Conservation (phyloP, 2,329 filamentous ascomycete genomes). For the Neonectria magnoliae region DNA sequence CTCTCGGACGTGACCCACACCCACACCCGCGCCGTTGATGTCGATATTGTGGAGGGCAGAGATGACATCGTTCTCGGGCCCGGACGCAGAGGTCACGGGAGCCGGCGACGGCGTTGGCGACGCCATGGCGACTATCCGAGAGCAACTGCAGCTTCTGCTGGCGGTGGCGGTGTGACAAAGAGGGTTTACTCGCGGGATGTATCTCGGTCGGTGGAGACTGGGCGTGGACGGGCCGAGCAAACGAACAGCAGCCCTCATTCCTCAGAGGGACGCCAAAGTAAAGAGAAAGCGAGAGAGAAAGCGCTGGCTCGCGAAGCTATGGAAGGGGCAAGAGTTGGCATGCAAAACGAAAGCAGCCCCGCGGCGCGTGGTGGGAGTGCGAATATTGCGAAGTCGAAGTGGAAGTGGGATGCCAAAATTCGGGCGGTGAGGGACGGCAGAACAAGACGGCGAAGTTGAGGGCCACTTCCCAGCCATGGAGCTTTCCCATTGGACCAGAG, state of each 20-base stretch:
- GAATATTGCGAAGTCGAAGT: constrained; percentile 28
- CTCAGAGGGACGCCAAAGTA: constrained; percentile 20
- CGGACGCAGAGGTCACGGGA: constrained; percentile 19
- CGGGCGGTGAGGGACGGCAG: constrained; percentile 45
- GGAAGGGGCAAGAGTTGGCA: neutral
- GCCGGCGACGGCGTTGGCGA: constrained; percentile 18
- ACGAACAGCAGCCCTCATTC: constrained; percentile 43
- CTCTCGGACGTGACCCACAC: neutral
- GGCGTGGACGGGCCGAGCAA: constrained; percentile 37
- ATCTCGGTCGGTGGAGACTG: constrained; percentile 33
- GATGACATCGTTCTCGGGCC: constrained; percentile 28
- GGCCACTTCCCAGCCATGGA: too few relatives aligned
- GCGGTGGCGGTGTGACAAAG: neutral
- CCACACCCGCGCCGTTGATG: constrained; percentile 21
- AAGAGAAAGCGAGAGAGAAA: constrained; percentile 15
- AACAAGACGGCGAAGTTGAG: constrained; percentile 22
- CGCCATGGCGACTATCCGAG: constrained; percentile 33
- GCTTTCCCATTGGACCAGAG: neutral
- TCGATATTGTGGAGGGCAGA: constrained; percentile 32
- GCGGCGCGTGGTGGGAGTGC: constrained; percentile 12
- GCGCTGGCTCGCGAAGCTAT: neutral
- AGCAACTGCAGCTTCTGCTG: constrained; percentile 17
- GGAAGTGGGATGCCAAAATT: constrained; percentile 37
- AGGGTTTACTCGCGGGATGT: constrained; percentile 28
- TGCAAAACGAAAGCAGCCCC: neutral